A percentile compares a stretch with the other conserved stretches of the same genome.
Conservation (phyloP, 2,329 filamentous ascomycete species). For the Curvularia sp. region DNA sequence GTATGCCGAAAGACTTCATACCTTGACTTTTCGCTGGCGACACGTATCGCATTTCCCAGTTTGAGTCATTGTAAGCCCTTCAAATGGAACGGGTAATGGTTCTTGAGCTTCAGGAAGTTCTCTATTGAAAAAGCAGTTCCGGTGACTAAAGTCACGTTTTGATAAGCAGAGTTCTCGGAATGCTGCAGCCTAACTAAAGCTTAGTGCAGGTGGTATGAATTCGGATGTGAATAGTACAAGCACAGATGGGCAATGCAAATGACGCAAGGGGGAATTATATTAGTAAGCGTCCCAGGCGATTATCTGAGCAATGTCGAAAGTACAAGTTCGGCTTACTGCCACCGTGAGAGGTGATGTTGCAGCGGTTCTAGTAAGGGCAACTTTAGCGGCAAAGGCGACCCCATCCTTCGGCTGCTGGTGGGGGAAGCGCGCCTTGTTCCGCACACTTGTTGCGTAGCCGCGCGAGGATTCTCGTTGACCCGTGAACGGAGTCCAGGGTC, state of each 20-base stretch:
- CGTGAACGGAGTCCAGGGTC: too few relatives aligned
- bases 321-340: neutral
- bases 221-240: neutral
- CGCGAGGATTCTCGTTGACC: too few relatives aligned
- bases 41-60: slow-evolving; percentile 45
- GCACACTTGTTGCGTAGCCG: too few relatives aligned
- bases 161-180: neutral
- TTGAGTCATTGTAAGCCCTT: slow-evolving; percentile 32
- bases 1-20: slow-evolving; percentile 5
- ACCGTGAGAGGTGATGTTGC: neutral
- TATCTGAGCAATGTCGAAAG: neutral
- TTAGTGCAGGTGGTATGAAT: neutral
- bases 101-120: neutral
- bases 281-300: neutral
- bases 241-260: neutral
- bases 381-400: too few relatives aligned
- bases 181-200: slow-evolving; percentile 2
- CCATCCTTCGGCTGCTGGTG: too few relatives aligned
- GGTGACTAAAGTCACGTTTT: neutral
- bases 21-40: slow-evolving; percentile 44
- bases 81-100: too few relatives aligned
- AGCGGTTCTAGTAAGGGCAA: neutral
- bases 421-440: too few relatives aligned
- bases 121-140: neutral
- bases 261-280: neutral